A percentile compares a stretch with the other conserved stretches of the same genome.
Conservation (phyloP, 177 flowering plant species). For the Tripterygium wilfordii region DNA sequence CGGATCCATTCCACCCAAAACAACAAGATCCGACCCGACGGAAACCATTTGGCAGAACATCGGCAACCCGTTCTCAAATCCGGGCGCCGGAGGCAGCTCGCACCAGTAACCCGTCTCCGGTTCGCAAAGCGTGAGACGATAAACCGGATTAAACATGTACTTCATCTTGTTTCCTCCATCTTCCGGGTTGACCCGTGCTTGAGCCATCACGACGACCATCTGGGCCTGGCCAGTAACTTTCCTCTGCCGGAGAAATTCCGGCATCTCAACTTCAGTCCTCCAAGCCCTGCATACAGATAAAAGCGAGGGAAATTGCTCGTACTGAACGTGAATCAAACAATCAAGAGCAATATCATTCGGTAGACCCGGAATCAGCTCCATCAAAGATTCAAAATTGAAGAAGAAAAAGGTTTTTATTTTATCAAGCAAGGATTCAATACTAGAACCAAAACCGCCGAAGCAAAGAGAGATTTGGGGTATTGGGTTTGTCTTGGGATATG, state of each 20-base stretch:
- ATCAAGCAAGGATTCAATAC: no score
- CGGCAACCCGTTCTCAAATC: slow-evolving; percentile 38
- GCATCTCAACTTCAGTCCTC: slow-evolving; percentile 24
- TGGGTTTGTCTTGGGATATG: no score
- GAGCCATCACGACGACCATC: slow-evolving; percentile 23
- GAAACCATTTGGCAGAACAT: slow-evolving; percentile 49
- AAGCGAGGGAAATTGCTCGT: slow-evolving; percentile 14
- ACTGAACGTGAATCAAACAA: slow-evolving; percentile 35
- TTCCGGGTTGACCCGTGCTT: slow-evolving; percentile 21
- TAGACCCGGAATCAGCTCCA: slow-evolving; percentile 50
- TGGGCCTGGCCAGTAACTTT: slow-evolving; percentile 17
- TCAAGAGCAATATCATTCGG: slow-evolving; percentile 47
- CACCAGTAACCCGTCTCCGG: slow-evolving; percentile 43
- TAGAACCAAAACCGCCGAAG: no score
- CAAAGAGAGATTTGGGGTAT: no score
- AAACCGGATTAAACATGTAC: slow-evolving; percentile 18
- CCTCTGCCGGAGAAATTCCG: slow-evolving; percentile 27
- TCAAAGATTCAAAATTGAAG: slow-evolving; percentile 3
- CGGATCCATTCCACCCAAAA: slow-evolving; percentile 68
- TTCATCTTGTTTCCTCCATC: slow-evolving; percentile 8
- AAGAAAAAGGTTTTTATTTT: no score
- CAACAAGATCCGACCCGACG: slow-evolving; percentile 48
- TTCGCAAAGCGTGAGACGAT: slow-evolving; percentile 33
- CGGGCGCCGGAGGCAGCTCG: slow-evolving; percentile 39
- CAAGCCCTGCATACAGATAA: slow-evolving; percentile 29